phyloP scores from a whole-genome alignment of 1,139 yeast genomes.

The Zygosaccharomyces pseudobailii region DNA sequence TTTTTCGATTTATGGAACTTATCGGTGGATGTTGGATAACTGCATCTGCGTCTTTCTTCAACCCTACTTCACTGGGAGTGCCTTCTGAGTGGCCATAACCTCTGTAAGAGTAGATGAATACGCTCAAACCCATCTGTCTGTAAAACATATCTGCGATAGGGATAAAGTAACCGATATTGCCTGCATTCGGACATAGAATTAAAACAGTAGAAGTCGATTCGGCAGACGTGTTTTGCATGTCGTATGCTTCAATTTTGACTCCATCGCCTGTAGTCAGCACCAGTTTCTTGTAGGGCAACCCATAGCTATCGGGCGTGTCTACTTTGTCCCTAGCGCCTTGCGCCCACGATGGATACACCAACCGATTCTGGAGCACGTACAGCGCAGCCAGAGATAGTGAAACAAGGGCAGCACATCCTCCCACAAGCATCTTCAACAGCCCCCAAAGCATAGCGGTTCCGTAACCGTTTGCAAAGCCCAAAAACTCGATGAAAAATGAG shows the following conservation, averaged over 20 bases:
- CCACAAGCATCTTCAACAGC: conserved; percentile 29
- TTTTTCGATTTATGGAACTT: conserved; percentile 47
- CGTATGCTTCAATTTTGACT: conserved; percentile 47
- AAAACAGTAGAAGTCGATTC: conserved; percentile 60
- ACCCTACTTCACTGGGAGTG: conserved; percentile 66
- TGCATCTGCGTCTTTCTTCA: conserved; percentile 77
- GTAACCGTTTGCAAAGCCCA: neutral
- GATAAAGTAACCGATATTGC: conserved; percentile 88
- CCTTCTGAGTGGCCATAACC: conserved; percentile 92
- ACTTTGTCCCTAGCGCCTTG: conserved; percentile 74
- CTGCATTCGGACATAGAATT: conserved; percentile 89
- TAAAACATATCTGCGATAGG: conserved; percentile 77
- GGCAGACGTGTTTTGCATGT: conserved; percentile 32
- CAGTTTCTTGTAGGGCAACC: conserved; percentile 63
- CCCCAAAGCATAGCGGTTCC: conserved; percentile 11
- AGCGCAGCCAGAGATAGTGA: conserved; percentile 48
- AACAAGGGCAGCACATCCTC: conserved; percentile 29
- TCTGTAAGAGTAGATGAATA: conserved; percentile 79
- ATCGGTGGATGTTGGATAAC: conserved; percentile 55
- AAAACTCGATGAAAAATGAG: neutral
- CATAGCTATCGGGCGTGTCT: conserved; percentile 72
- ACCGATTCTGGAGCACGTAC: conserved; percentile 59
- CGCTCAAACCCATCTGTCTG: conserved; percentile 64
- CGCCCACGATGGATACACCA: conserved; percentile 79
- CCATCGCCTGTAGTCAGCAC: conserved; percentile 66